Evolutionary conservation across 1,139 yeast genomes (phyloP).

Genomic region (Geotrichum candidum): DNA sequence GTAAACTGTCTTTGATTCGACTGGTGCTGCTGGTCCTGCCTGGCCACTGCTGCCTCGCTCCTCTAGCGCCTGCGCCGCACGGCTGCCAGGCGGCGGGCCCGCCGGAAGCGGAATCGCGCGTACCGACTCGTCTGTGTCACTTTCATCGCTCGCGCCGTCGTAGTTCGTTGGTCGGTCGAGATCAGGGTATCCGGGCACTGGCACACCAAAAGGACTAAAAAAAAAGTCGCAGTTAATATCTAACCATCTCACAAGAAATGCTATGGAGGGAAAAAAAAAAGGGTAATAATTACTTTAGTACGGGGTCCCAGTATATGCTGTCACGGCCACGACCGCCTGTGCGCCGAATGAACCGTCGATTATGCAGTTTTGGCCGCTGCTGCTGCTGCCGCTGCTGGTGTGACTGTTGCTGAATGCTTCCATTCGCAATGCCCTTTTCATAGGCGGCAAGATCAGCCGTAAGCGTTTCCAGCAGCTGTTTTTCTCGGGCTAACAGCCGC

Average conservation of each 20-base stretch:
- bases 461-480: constrained; percentile 22
- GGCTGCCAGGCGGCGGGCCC: constrained; percentile 17
- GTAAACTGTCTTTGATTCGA: constrained; percentile 24
- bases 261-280: background rate
- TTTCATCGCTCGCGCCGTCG: constrained; percentile 18
- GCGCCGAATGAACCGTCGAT: constrained; percentile 14
- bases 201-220: constrained; percentile 27
- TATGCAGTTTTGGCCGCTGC: constrained; percentile 6
- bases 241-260: background rate
- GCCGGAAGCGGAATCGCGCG: constrained; percentile 25
- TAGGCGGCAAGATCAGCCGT: constrained; percentile 23
- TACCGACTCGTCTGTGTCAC: constrained; percentile 23
- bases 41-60: constrained; percentile 1
- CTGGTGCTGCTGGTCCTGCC: constrained; percentile 12
- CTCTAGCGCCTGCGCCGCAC: constrained; percentile 2
- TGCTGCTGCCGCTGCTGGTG: constrained; percentile 1
- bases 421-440: constrained; percentile 23
- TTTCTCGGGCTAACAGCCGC: constrained; percentile 19
- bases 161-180: constrained; percentile 11
- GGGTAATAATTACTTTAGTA: constrained; percentile 9
- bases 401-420: constrained; percentile 21
- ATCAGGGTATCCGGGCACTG: constrained; percentile 26
- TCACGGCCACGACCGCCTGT: constrained; percentile 19
- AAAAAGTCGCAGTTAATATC: background rate
- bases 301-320: constrained; percentile 30